These are phyloP conservation scores for Euphorbia peplus DNA, from an alignment of 345 rosid genomes.

Conservation along the genomic window DNA sequence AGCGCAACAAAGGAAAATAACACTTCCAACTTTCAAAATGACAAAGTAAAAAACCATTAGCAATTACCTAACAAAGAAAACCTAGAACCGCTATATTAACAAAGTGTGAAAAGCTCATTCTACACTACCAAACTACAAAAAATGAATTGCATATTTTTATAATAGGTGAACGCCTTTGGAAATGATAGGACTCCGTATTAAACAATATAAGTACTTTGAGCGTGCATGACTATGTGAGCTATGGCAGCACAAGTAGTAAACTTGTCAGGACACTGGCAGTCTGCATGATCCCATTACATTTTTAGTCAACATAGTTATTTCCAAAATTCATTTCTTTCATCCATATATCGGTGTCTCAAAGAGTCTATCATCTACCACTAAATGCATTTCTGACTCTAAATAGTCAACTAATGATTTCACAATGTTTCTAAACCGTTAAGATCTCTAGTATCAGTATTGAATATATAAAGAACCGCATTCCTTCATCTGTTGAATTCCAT, in stretches of 20 bases:
- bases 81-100: background rate
- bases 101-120: background rate
- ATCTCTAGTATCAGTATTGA: background rate
- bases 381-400: background rate
- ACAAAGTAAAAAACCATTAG: background rate
- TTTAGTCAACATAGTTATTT: background rate
- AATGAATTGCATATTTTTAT: background rate
- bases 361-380: background rate
- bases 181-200: background rate
- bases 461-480: background rate
- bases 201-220: background rate
- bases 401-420: background rate
- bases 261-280: background rate
- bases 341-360: background rate
- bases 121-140: background rate
- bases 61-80: background rate
- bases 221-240: background rate
- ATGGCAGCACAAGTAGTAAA: background rate
- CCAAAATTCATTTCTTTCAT: background rate
- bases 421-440: background rate
- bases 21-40: background rate
- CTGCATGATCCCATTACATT: background rate
- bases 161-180: background rate
- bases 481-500: background rate
- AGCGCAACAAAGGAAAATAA: background rate